phyloP scores from a whole-genome alignment of 1,284 basidiomycete species.

The Heterobasidion parviporum region DNA sequence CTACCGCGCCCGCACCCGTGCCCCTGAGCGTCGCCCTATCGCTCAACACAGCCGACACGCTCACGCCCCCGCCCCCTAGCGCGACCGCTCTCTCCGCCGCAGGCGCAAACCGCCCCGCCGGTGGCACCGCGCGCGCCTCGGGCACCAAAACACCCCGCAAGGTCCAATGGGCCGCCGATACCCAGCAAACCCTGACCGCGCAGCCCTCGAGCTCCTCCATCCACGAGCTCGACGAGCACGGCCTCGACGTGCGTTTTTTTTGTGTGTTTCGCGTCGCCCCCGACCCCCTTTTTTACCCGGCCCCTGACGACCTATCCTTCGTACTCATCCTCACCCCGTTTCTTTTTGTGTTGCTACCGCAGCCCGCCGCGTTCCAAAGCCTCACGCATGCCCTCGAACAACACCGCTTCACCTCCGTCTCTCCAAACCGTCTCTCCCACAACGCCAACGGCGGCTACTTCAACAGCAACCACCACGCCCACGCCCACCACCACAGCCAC shows the following conservation, averaged over 20 bases:
- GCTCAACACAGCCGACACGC: neutral
- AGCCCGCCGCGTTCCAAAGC: conserved; percentile 45
- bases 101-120: neutral
- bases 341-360: neutral
- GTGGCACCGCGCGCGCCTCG: neutral
- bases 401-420: conserved; percentile 22
- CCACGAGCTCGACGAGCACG: conserved; percentile 37
- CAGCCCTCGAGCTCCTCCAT: conserved; percentile 5
- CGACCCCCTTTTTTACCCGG: neutral
- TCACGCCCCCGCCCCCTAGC: neutral
- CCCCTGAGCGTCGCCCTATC: no score
- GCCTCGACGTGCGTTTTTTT: conserved; percentile 30
- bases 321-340: neutral
- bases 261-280: neutral
- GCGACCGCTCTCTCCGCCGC: neutral
- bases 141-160: conserved; percentile 35
- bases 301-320: neutral
- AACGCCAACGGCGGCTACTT: neutral
- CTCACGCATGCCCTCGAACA: conserved; percentile 36
- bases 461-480: neutral
- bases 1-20: no score
- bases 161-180: conserved; percentile 35
- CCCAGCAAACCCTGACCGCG: conserved; percentile 5
- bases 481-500: neutral
- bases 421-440: neutral